These are phyloP conservation scores for Amorphotheca resinae DNA, from an alignment of 495 filamentous ascomycete species.

Conservation along the genomic window DNA sequence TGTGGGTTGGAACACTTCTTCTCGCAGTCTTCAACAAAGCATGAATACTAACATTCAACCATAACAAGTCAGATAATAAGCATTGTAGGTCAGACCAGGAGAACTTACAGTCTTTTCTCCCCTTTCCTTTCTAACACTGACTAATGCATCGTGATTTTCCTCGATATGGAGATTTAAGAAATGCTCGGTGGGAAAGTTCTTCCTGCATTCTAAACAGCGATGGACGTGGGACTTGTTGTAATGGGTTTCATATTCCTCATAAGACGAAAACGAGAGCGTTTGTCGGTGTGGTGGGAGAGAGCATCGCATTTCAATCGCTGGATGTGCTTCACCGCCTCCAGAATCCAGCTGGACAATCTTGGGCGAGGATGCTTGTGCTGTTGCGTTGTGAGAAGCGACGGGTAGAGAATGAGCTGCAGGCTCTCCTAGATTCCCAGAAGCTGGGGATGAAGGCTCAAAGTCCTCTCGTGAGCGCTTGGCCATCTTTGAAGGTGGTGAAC, in stretches of 20 bases:
- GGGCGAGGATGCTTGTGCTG: background rate
- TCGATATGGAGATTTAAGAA: constrained; percentile 77
- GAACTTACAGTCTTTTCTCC: constrained; percentile 82
- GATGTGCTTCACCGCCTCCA: constrained; percentile 12
- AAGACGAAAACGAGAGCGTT: constrained; percentile 53
- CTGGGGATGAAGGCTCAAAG: constrained; percentile 27
- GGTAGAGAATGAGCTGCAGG: background rate
- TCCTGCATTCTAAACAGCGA: constrained; percentile 68
- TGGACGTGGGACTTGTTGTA: constrained; percentile 73
- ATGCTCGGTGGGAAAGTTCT: constrained; percentile 59
- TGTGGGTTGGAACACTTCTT: constrained; percentile 69
- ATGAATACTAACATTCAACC: constrained; percentile 80
- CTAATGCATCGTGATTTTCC: constrained; percentile 81
- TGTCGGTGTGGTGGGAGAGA: constrained; percentile 67
- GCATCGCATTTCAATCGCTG: constrained; percentile 35
- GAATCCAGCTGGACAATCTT: constrained; percentile 19
- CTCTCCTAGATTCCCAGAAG: constrained; percentile 8
- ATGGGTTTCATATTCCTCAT: constrained; percentile 78
- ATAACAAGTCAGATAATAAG: too few species aligned
- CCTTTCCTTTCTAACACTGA: constrained; percentile 52
- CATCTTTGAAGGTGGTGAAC: constrained; percentile 29
- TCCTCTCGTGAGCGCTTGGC: constrained; percentile 47
- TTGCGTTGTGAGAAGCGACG: constrained; percentile 3
- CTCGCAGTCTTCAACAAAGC: constrained; percentile 84
- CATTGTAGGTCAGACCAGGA: too few species aligned